phyloP scores from a whole-genome alignment of 2,329 filamentous ascomycete genomes.

The Fusarium napiforme region DNA sequence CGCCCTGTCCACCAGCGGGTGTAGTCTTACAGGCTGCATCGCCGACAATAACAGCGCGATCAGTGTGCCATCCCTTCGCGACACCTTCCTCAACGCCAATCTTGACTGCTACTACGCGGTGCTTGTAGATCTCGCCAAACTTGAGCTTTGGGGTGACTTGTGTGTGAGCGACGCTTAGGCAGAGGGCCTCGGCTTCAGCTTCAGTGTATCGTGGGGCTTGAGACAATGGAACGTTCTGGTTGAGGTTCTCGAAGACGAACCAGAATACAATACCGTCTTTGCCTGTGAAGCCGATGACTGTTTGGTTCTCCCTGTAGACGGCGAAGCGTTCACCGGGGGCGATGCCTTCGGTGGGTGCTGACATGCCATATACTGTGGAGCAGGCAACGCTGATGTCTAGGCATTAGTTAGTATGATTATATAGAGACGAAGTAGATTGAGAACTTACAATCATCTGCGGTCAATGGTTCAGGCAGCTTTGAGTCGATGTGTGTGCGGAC shows the following conservation, averaged over 20 bases:
- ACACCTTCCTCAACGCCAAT: neutral
- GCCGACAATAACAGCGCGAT: neutral
- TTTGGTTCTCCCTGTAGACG: neutral
- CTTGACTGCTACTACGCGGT: neutral
- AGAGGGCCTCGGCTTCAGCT: neutral
- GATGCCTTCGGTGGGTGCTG: neutral
- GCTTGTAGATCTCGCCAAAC: neutral
- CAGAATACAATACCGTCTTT: neutral
- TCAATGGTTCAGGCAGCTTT: neutral
- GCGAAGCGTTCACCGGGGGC: neutral
- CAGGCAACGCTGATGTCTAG: neutral
- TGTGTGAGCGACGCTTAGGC: neutral
- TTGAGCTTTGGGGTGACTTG: neutral
- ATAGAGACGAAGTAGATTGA: accelerated
- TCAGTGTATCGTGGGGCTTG: neutral
- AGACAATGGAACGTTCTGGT: neutral
- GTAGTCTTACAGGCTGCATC: conserved; percentile 3
- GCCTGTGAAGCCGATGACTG: neutral
- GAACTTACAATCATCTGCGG: neutral
- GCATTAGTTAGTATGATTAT: accelerated
- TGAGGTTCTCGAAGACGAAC: neutral
- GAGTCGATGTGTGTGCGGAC: neutral
- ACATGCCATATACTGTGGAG: conserved; percentile 1
- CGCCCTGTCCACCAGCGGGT: neutral
- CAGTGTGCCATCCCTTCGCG: neutral